Base-by-base conservation (phyloP, 192 early-diverging fungal species). In the Podila epicladia region DNA sequence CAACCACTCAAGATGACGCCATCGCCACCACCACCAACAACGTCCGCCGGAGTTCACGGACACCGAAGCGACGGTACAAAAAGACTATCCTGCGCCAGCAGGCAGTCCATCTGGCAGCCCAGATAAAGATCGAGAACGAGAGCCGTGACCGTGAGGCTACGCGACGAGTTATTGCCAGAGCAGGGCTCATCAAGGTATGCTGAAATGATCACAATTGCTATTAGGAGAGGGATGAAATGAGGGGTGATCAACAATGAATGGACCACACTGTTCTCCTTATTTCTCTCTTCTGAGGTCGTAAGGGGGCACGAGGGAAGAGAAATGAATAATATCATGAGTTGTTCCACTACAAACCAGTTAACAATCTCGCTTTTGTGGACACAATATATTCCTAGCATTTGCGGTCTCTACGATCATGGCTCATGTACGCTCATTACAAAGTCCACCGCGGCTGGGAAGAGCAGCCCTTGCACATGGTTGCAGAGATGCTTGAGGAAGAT, bases 61-160 rank as follows among this genome's bases (percentile, higher is more conserved):
- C 41, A 4, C 75, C 75, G 5, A 70, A 66, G 58, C 38, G 75
- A 37, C 75, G 70, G 32, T 78, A 78, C 59, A 71, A 71, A 67
- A 78, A 78, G 48, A 78, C 75, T 8, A 78, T 78, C 31, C 64
- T 78, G 5, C 63, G 75, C 20, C 75, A 78, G n/a, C 75, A 78
- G 31, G 75, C 75, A 33, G 75, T 69, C 9, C 58, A 71, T 45
- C 61, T 78, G 48, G 75, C 75, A 17, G 75, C 75, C 3, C 75
- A 78, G 24, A 65, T 78, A 55, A 71, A 78, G 29, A 69, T 67
- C 19, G 75, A 78, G 64, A 78, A 78, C 31, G 59, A 78, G 48
- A 37, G 22, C 9, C 75, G 75, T 28, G 53, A 78, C 58, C 15
- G 26, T 20, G 75, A 78, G 28, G 75, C 75, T 22, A 78, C 75